Evolutionary conservation across 2,329 filamentous ascomycete genomes (phyloP), one percentile per base, ranked within the genome.

Genomic region (Fusarium palustre): DNA sequence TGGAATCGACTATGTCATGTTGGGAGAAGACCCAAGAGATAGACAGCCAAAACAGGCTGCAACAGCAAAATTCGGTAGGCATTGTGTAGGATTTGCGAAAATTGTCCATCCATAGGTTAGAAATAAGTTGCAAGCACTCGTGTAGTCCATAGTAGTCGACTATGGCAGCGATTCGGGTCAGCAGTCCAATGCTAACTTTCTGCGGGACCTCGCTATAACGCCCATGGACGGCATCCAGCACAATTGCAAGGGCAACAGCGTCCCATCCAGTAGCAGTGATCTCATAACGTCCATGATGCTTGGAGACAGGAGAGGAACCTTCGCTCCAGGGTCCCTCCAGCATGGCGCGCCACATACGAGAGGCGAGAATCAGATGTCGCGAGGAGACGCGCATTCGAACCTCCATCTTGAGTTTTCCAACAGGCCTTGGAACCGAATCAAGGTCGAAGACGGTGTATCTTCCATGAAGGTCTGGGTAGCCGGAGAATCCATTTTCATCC

Each of bases 141-240:
- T 60, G 31, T 1, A 22, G 53, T 13, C 55, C 12, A 4, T 70
- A 70, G 12, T 68, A 59, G 2, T 66, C 58, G 1, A 63, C 38
- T n/a, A 70, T 38, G 1, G 22, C 9, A 12, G 57, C 50, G 2
- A 68, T 18, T 5, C 48, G 1, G 1, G 18, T 10, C 33, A 46
- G 2, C 1, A 43, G 61, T 1, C 53, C 46, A 2, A 55, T 3
- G 16, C 28, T 31, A 0, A 39, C 3, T 0, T 13, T 2, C 0
- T 7, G 24, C 0, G 67, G 65, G 1, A 63, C 22, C 3, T 25
- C 22, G 0, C 10, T 1, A 8, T 62, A 4, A 12, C 47, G 62
- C 3, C 61, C 57, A 13, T 70, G 67, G 1, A 70, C 54, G 28
- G 54, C 30, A 2, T 64, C 28, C 0, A 67, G 13, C 0, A 66